Base-by-base conservation (phyloP, 169 alveolate species). In the Babesia ovis region DNA sequence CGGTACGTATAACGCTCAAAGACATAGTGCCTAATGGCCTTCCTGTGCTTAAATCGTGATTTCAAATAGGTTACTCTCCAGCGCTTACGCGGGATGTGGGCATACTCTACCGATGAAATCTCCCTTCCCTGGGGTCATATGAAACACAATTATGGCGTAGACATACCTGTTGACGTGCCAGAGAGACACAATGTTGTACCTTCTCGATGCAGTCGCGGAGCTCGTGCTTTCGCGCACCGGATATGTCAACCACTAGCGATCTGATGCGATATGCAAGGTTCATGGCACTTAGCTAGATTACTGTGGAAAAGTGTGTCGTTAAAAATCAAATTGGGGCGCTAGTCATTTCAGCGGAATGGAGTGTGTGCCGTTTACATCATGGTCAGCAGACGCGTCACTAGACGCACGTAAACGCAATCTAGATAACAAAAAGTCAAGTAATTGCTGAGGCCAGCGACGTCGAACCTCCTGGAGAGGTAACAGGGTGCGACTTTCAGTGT, bases 1-100 rank as follows among this genome's bases (percentile, higher is more conserved):
- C 77, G 82, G 75, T 87, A 80, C 62, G 77, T 83, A 58, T 87
- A 87, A 34, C 74, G 89, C 66, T 87, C 92, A 72, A 87, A 87
- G 43, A 87, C 92, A 60, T 87, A 87, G 62, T 87, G 92, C 22
- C 92, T 64, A 20, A 87, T 84, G 32, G 92, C 92, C 76, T 83
- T 79, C 62, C 90, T 64, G 60, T 87, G 90, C 82, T 87, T 87
- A 45, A 87, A 87, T 3, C 90, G 76, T 16, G 92, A 87, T 48
- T 87, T 87, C 23, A 87, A 67, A 34, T 87, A 87, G 16, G 92
- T 87, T 43, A 84, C 89, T 48, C 92, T 56, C 80, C 86, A 87
- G 35, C 90, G 91, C 35, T 87, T 84, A 25, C 92, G 76, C 6
- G 88, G 88, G n/a, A 51, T 41, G 32, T 77, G 73, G 23, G 53